Conservation (phyloP, 176 grass and related monocot species). For the Phoenix dactylifera region DNA sequence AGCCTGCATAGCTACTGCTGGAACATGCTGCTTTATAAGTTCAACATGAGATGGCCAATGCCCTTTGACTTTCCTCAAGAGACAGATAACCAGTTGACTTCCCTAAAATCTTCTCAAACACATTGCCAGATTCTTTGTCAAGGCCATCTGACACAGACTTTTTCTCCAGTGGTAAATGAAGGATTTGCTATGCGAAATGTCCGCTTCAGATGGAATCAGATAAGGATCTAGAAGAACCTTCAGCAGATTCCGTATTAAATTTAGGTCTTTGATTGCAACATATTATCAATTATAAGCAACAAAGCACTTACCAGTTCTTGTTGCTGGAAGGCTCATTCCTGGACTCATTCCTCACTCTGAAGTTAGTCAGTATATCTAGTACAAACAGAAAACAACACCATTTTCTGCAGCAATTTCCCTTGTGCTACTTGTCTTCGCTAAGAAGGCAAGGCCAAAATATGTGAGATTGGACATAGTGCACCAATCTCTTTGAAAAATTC, state of each 20-base stretch:
- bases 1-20: slow-evolving; percentile 59
- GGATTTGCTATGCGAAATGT: slow-evolving; percentile 22
- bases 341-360: slow-evolving; percentile 39
- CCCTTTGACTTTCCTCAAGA: slow-evolving; percentile 52
- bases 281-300: slow-evolving; percentile 56
- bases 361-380: slow-evolving; percentile 40
- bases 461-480: slow-evolving; percentile 38
- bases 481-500: slow-evolving; percentile 28
- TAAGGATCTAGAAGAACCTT: slow-evolving; percentile 26
- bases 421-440: slow-evolving; percentile 43
- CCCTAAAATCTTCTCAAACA: slow-evolving; percentile 49
- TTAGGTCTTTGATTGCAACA: slow-evolving; percentile 49
- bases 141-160: slow-evolving; percentile 22
- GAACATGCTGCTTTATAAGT: slow-evolving; percentile 51
- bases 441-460: slow-evolving; percentile 53
- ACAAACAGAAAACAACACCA: slow-evolving; percentile 38
- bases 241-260: slow-evolving; percentile 19
- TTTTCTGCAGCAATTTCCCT: slow-evolving; percentile 47
- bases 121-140: slow-evolving; percentile 37
- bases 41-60: slow-evolving; percentile 48
- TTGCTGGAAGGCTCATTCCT: slow-evolving; percentile 12
- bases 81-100: slow-evolving; percentile 65
- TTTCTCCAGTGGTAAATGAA: slow-evolving; percentile 14
- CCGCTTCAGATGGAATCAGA: slow-evolving; percentile 25
- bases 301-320: slow-evolving; percentile 52